A percentile compares a stretch with the other conserved stretches of the same genome.
Conservation (phyloP, 768 basidiomycete genomes). For the Leccinum subtestaceum region DNA sequence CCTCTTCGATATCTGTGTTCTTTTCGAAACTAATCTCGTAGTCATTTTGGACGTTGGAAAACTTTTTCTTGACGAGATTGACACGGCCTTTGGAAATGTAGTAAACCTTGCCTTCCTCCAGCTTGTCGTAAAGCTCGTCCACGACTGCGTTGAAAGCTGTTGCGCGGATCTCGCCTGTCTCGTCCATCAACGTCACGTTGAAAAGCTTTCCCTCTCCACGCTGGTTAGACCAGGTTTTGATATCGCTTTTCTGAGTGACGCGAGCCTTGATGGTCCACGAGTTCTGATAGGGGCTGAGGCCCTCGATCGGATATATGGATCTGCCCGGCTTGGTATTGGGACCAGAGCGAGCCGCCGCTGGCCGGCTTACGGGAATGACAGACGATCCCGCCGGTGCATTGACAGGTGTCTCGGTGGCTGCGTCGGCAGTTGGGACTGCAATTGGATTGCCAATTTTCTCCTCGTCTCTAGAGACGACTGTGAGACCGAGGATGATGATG, state of each 20-base stretch:
- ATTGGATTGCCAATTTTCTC: slow-evolving; percentile 76
- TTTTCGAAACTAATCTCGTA: slow-evolving; percentile 90
- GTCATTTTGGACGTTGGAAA: slow-evolving; percentile 84
- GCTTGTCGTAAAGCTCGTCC: slow-evolving; percentile 76
- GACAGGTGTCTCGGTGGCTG: slow-evolving; percentile 19
- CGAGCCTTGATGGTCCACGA: slow-evolving; percentile 98
- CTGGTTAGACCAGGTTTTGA: slow-evolving; percentile 85
- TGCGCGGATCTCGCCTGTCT: slow-evolving; percentile 86
- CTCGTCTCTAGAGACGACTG: slow-evolving; percentile 47
- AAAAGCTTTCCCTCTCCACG: slow-evolving; percentile 95
- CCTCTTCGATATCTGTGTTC: slow-evolving; percentile 83
- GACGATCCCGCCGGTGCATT: slow-evolving; percentile 31
- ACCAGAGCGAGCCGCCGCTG: slow-evolving; percentile 7
- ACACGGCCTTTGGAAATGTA: slow-evolving; percentile 87
- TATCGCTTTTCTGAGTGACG: slow-evolving; percentile 84
- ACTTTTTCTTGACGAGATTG: slow-evolving; percentile 96
- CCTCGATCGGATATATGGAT: slow-evolving; percentile 81
- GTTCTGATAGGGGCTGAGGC: slow-evolving; percentile 94
- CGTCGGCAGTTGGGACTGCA: slow-evolving; percentile 33
- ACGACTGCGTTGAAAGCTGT: slow-evolving; percentile 89
- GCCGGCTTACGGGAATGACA: slow-evolving; percentile 19
- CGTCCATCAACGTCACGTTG: slow-evolving; percentile 91
- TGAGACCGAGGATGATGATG: slow-evolving; percentile 73
- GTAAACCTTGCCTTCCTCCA: slow-evolving; percentile 93
- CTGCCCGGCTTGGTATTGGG: slow-evolving; percentile 22